A percentile compares a stretch with the other conserved stretches of the same genome.
These are phyloP conservation scores for Patellaria atrata DNA, from an alignment of 495 filamentous ascomycete genomes.

Conservation along the genomic window DNA sequence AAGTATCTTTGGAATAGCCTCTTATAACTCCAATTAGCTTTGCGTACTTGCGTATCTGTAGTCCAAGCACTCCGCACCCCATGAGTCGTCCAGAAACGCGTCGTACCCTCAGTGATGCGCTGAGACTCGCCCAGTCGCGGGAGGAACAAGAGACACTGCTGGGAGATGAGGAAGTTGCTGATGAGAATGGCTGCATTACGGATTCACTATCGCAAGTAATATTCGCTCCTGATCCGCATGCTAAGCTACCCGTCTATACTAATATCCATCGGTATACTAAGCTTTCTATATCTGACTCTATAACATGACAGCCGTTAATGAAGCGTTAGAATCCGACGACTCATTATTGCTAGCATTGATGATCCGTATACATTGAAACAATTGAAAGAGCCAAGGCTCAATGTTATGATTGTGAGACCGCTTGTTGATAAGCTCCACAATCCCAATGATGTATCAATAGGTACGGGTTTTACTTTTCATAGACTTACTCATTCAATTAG, in stretches of 20 bases:
- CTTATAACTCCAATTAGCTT: too few relatives aligned
- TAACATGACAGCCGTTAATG: background rate
- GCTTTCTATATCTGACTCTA: conserved; percentile 1
- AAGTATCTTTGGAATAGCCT: too few relatives aligned
- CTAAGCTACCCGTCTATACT: conserved; percentile 20
- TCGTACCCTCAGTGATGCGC: conserved; percentile 24
- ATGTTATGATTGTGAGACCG: conserved; percentile 51
- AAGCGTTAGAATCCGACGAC: conserved; percentile 22
- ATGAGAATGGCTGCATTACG: conserved; percentile 24
- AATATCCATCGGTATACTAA: conserved; percentile 23
- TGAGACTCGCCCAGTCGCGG: conserved; percentile 20
- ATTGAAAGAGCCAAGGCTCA: conserved; percentile 52
- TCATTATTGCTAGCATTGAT: conserved; percentile 31
- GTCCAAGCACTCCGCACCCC: background rate
- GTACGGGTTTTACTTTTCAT: conserved; percentile 22
- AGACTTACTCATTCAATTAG: background rate
- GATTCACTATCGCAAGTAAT: conserved; percentile 11
- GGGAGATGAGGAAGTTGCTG: conserved; percentile 21
- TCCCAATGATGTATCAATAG: conserved; percentile 50
- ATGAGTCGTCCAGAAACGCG: conserved; percentile 10
- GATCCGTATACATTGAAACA: conserved; percentile 54
- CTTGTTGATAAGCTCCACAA: conserved; percentile 57
- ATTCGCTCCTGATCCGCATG: conserved; percentile 24
- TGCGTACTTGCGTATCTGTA: background rate
- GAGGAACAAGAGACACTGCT: conserved; percentile 29